phyloP scores from a whole-genome alignment of 1,284 basidiomycete species.

The Boletus coffeatus region DNA sequence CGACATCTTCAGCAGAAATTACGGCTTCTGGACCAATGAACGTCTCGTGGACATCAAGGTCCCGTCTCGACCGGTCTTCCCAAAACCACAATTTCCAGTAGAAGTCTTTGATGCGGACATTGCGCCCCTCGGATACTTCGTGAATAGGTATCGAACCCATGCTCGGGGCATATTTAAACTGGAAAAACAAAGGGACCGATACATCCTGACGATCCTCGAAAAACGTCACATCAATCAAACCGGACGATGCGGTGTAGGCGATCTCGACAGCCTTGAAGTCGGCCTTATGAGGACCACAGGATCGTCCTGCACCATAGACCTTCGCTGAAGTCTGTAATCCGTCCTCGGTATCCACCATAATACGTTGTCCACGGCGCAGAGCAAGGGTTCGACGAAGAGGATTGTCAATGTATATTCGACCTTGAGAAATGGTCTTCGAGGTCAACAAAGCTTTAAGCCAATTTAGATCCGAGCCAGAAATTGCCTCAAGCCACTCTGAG shows the following conservation, averaged over 20 bases:
- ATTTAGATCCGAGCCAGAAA: slow-evolving; percentile 76
- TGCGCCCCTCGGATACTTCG: slow-evolving; percentile 82
- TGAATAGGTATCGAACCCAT: slow-evolving; percentile 93
- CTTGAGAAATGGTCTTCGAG: slow-evolving; percentile 82
- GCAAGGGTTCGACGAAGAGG: slow-evolving; percentile 84
- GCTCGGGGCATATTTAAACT: slow-evolving; percentile 85
- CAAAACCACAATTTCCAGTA: slow-evolving; percentile 98
- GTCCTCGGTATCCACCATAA: slow-evolving; percentile 50
- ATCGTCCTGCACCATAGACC: slow-evolving; percentile 77
- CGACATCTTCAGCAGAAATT: slow-evolving; percentile 73
- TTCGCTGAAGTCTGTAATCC: slow-evolving; percentile 52
- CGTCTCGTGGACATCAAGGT: slow-evolving; percentile 69
- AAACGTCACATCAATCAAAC: slow-evolving; percentile 70
- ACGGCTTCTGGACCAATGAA: slow-evolving; percentile 83
- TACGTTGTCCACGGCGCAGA: slow-evolving; percentile 76
- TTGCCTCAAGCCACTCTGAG: slow-evolving; percentile 76
- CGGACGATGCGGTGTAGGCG: slow-evolving; percentile 48
- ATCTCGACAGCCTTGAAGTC: slow-evolving; percentile 86
- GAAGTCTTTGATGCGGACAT: slow-evolving; percentile 90
- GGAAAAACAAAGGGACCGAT: slow-evolving; percentile 76
- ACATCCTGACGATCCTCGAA: slow-evolving; percentile 80
- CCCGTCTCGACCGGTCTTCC: slow-evolving; percentile 69
- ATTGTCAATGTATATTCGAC: slow-evolving; percentile 81
- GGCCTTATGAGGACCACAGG: slow-evolving; percentile 66
- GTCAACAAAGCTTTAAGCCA: slow-evolving; percentile 89